Conservation (phyloP, 352 stramenopile genomes). For the Peronospora tabacina region DNA sequence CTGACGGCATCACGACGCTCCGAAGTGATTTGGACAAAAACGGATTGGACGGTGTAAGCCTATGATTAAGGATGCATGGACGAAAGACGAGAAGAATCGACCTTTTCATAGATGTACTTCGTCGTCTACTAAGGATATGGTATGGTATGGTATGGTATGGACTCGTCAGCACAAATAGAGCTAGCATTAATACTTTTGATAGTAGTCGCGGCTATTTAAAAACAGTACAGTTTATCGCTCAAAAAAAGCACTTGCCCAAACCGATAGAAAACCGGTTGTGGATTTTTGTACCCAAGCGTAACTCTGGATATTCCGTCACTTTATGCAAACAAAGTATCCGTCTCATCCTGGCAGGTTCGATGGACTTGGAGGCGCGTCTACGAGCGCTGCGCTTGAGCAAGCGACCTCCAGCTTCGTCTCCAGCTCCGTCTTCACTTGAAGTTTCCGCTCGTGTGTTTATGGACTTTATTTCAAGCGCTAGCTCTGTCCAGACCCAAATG, state of each 20-base stretch:
- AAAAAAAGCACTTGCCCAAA: too few species aligned
- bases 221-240: too few species aligned
- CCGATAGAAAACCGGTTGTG: too few species aligned
- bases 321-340: background rate
- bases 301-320: background rate
- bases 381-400: constrained; percentile 41
- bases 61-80: background rate
- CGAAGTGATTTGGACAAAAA: constrained; percentile 30
- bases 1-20: constrained; percentile 49
- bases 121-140: too few species aligned
- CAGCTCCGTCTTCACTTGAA: constrained; percentile 1
- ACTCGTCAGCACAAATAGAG: too few species aligned
- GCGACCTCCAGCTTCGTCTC: constrained; percentile 6
- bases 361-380: constrained; percentile 58
- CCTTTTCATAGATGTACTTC: too few species aligned
- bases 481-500: constrained; percentile 4
- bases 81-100: too few species aligned
- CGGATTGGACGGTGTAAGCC: background rate
- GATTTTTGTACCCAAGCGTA: background rate
- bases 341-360: constrained; percentile 19
- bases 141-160: too few species aligned
- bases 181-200: too few species aligned
- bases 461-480: background rate
- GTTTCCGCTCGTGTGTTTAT: background rate
- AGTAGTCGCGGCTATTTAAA: too few species aligned